These are phyloP conservation scores for Paspalum notatum DNA, from an alignment of 176 grass and related monocot species.

Conservation along the genomic window DNA sequence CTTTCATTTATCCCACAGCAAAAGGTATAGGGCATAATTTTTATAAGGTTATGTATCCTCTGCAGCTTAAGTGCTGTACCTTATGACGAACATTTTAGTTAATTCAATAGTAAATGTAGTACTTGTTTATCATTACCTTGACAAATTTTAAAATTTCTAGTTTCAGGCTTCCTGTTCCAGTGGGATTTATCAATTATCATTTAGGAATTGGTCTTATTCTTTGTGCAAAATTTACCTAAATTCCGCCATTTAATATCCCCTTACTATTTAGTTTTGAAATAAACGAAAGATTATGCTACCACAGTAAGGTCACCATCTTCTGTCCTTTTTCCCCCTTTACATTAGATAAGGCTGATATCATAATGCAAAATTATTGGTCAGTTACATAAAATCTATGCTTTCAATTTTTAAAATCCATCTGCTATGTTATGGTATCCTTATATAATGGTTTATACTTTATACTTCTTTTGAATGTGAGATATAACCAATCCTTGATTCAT, in stretches of 20 bases:
- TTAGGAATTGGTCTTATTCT: slow-evolving; percentile 8
- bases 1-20: background rate
- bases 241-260: background rate
- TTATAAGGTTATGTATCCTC: background rate
- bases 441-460: slow-evolving; percentile 11
- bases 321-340: background rate
- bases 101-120: background rate
- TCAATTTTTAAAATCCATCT: no score
- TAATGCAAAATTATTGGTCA: background rate
- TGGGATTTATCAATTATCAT: background rate
- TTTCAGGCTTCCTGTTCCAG: background rate
- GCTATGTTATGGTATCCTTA: no score
- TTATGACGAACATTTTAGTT: slow-evolving; percentile 9
- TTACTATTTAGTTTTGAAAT: background rate
- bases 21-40: background rate
- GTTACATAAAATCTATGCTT: background rate
- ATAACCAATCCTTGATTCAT: background rate
- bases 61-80: background rate
- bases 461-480: background rate
- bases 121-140: background rate
- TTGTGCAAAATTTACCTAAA: slow-evolving; percentile 5
- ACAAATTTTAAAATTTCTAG: slow-evolving; percentile 5
- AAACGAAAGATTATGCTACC: background rate
- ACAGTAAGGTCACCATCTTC: background rate
- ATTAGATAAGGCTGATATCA: background rate